phyloP scores from a whole-genome alignment of 177 flowering plant species.

The Vitis hybrid region DNA sequence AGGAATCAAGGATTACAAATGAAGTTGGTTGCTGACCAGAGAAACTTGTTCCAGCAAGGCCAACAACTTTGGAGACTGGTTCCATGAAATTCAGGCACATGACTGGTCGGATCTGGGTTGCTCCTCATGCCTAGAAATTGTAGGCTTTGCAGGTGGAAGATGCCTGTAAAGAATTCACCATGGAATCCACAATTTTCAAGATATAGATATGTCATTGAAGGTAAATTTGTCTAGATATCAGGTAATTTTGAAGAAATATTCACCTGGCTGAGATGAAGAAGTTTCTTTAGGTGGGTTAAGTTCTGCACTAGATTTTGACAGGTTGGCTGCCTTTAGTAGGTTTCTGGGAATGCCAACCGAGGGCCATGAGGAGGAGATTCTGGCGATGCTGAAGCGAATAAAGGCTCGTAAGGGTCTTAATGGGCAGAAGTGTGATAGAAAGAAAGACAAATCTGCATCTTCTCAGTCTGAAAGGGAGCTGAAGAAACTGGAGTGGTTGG shows the following conservation, averaged over 20 bases:
- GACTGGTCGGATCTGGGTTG: neutral
- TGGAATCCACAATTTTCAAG: neutral
- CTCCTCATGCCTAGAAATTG: neutral
- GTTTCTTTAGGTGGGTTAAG: constrained; percentile 2
- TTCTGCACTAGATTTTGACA: neutral
- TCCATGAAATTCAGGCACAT: constrained; percentile 2
- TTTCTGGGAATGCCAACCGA: no score
- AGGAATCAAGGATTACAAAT: neutral
- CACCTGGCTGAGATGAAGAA: neutral
- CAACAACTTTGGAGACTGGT: neutral
- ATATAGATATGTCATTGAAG: neutral
- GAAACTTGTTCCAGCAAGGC: constrained; percentile 3
- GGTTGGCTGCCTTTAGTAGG: no score
- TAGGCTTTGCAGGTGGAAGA: constrained; percentile 7
- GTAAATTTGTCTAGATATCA: neutral
- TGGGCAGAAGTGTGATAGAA: no score
- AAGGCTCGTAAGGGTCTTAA: no score
- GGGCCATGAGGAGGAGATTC: no score
- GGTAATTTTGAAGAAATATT: neutral
- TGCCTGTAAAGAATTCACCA: constrained; percentile 1
- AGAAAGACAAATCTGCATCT: no score
- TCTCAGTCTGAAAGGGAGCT: no score
- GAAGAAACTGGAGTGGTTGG: no score
- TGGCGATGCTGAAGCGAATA: no score
- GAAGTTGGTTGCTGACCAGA: constrained; percentile 1